Conservation (phyloP, 495 filamentous ascomycete species). For the Halenospora varia region DNA sequence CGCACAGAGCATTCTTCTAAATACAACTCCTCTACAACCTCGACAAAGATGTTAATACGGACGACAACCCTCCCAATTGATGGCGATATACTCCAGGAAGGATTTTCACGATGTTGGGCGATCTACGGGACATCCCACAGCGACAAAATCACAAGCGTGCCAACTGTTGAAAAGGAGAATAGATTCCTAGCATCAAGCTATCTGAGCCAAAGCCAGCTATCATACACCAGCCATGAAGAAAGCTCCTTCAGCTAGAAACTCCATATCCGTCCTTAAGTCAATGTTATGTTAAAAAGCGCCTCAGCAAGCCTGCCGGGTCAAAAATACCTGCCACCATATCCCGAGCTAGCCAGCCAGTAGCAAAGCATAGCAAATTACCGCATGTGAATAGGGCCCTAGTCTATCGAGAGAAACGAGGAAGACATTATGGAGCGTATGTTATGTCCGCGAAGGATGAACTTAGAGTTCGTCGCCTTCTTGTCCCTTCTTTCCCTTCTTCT, state of each 20-base stretch:
- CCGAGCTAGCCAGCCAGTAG: constrained; percentile 8
- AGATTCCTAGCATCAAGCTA: constrained; percentile 10
- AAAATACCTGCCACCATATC: neutral
- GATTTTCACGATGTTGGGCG: too few species aligned
- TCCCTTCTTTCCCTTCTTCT: constrained; percentile 30
- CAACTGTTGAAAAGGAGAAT: constrained; percentile 3
- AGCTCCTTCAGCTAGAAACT: constrained; percentile 7
- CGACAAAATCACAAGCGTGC: neutral
- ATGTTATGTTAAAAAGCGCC: neutral
- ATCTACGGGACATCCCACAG: too few species aligned
- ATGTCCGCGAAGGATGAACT: constrained; percentile 6
- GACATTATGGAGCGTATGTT: constrained; percentile 17
- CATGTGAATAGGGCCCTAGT: constrained; percentile 14
- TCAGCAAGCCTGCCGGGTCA: constrained; percentile 12
- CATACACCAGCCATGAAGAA: constrained; percentile 9
- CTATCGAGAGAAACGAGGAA: constrained; percentile 17
- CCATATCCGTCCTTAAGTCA: too few species aligned
- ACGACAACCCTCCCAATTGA: too few species aligned
- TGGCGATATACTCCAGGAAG: too few species aligned
- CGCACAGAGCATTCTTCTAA: too few species aligned
- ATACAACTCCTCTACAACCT: too few species aligned
- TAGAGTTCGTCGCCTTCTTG: constrained; percentile 28
- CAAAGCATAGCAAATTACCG: constrained; percentile 17
- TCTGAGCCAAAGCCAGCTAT: constrained; percentile 8
- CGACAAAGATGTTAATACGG: too few species aligned